phyloP scores from a whole-genome alignment of 305 asterid species.

The Rubia tinctorum region DNA sequence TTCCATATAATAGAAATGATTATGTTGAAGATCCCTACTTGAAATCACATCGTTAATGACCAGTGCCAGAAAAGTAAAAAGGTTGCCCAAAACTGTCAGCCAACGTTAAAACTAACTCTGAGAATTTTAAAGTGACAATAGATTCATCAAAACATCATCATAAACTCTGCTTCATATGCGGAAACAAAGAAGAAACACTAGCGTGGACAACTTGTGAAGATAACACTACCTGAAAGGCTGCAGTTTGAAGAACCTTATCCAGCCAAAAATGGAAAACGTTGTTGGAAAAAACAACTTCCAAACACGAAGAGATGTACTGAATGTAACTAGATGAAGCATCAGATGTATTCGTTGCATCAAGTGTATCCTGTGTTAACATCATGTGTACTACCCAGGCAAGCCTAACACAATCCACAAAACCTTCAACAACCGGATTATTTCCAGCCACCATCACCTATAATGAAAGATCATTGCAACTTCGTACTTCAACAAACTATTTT shows the following conservation, averaged over 20 bases:
- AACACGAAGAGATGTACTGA: conserved; percentile 54
- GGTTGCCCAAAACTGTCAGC: background rate
- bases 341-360: conserved; percentile 55
- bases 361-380: conserved; percentile 69
- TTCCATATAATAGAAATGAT: background rate
- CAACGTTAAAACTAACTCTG: background rate
- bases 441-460: conserved; percentile 75
- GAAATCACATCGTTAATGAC: background rate
- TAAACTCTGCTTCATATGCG: background rate
- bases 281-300: conserved; percentile 73
- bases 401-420: conserved; percentile 85
- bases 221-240: conserved; percentile 83
- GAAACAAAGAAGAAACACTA: background rate
- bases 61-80: background rate
- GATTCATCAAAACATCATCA: background rate
- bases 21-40: background rate
- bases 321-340: conserved; percentile 45
- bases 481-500: background rate
- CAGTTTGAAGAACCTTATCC: conserved; percentile 72
- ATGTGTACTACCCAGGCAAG: conserved; percentile 93
- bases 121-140: background rate
- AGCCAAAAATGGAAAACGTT: conserved; percentile 89
- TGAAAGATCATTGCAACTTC: conserved; percentile 20
- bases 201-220: background rate
- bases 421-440: conserved; percentile 75